Evolutionary conservation across 2,329 filamentous ascomycete genomes (phyloP), one percentile per base, ranked within the genome.

Genomic region (Camillea tinctor): DNA sequence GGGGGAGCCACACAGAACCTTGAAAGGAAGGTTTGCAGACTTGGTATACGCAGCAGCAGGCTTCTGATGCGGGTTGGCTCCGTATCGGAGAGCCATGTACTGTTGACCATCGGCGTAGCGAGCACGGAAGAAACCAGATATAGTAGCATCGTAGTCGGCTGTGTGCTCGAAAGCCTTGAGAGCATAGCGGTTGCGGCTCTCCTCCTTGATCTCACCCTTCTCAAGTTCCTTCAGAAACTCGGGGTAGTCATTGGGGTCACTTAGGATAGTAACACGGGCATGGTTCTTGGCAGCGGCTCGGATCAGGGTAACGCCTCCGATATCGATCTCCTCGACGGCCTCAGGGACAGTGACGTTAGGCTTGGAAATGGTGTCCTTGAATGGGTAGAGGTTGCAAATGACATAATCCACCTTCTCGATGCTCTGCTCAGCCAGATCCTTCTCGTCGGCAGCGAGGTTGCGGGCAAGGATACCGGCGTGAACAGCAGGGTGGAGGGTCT

Each of bases 121-220:
- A 84, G 96, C 94, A 75, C 95, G 90, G 88, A 99, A 99, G 83
- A 97, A 99, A 72, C 91, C 91, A 40, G 94, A 90, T 75, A 99
- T 99, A 69, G 95, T 92, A 50, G 87, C 85, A 75, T 99, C 95
- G 77, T 99, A 99, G 76, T 97, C 93, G 66, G 95, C 93, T 48
- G 95, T 99, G 79, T 98, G 95, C 80, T 97, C 92, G 74, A 99
- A 99, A 17, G 95, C 95, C 85, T 99, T 99, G 71, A 98, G 86
- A 23, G 95, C 94, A 74, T 97, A 97, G 60, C 87, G 81, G 76
- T 96, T 93, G 68, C 93, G 89, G 81, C 88, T 96, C 62, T 86
- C 82, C 74, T 96, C 91, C 57, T 90, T 88, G 71, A 99, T 89
- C 75, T 94, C 91, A 64, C 93, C 94, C 67, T 89, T 82, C 77